These are phyloP conservation scores for Aegilops umbellulata DNA, from an alignment of 176 grass and related monocot species.

Conservation along the genomic window DNA sequence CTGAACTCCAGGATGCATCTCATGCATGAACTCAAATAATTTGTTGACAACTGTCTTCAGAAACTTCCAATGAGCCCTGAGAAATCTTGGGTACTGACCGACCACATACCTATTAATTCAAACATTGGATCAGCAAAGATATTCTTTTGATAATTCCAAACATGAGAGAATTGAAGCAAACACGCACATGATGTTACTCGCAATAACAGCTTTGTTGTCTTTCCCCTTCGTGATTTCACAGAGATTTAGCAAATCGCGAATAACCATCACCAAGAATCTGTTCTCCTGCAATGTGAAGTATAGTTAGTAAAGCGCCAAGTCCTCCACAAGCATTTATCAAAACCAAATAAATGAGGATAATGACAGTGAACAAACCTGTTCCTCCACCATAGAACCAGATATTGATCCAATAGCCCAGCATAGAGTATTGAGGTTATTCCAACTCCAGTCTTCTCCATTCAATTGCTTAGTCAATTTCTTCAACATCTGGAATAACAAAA, in stretches of 20 bases:
- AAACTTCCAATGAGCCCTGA: slow-evolving; percentile 99
- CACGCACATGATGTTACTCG: slow-evolving; percentile 96
- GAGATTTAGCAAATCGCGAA: slow-evolving; percentile 95
- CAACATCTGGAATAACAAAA: slow-evolving; percentile 75
- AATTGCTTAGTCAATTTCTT: slow-evolving; percentile 94
- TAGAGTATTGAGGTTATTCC: slow-evolving; percentile 98
- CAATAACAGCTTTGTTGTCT: slow-evolving; percentile 99
- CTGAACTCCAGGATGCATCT: slow-evolving; percentile 99
- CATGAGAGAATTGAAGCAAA: background rate
- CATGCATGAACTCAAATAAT: slow-evolving; percentile 99
- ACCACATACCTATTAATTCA: slow-evolving; percentile 87
- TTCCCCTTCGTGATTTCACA: slow-evolving; percentile 99
- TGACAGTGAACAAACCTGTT: slow-evolving; percentile 59
- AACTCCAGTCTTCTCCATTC: slow-evolving; percentile 98
- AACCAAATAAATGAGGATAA: slow-evolving; percentile 9
- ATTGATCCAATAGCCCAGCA: slow-evolving; percentile 99
- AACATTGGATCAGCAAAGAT: slow-evolving; percentile 19
- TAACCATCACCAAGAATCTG: slow-evolving; percentile 98
- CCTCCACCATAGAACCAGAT: slow-evolving; percentile 99
- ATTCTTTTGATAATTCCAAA: background rate
- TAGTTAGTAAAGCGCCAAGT: background rate
- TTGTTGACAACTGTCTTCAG: slow-evolving; percentile 99
- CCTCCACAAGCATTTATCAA: background rate
- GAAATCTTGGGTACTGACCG: slow-evolving; percentile 98
- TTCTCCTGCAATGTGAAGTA: slow-evolving; percentile 63